These are phyloP conservation scores for Ophiocordyceps camponoti-rufipedis DNA, from an alignment of 2,329 filamentous ascomycete genomes.

Conservation along the genomic window DNA sequence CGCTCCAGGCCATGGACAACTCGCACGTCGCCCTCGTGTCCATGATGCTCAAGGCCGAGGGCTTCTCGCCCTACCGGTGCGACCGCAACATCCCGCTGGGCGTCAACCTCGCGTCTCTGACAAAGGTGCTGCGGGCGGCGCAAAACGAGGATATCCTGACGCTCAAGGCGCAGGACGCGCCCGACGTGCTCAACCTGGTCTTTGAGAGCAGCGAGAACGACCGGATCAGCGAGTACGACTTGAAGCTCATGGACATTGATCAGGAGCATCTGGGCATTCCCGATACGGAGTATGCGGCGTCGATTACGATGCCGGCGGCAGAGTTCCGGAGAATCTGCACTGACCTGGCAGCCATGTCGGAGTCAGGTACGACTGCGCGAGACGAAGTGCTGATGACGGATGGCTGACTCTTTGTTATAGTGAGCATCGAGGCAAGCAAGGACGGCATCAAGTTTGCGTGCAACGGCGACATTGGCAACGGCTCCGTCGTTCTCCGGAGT, in stretches of 20 bases:
- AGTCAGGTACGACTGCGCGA: conserved; percentile 53
- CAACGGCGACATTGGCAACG: conserved; percentile 89
- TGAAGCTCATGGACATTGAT: conserved; percentile 99
- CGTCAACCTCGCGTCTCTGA: conserved; percentile 90
- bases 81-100: conserved; percentile 97
- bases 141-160: conserved; percentile 91
- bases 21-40: conserved; percentile 97
- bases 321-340: conserved; percentile 94
- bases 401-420: conserved; percentile 23
- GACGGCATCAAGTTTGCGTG: conserved; percentile 93
- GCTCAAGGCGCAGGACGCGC: conserved; percentile 91
- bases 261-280: conserved; percentile 98
- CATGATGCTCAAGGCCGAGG: conserved; percentile 94
- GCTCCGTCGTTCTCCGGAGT: conserved; percentile 77
- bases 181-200: conserved; percentile 84
- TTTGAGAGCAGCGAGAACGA: conserved; percentile 86
- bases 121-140: conserved; percentile 88
- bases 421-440: conserved; percentile 90
- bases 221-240: conserved; percentile 93
- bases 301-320: conserved; percentile 67
- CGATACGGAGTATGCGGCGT: conserved; percentile 94
- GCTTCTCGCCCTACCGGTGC: conserved; percentile 89
- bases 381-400: too few relatives aligned
- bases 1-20: conserved; percentile 99
- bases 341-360: conserved; percentile 79